Base-by-base conservation (phyloP, 2,329 filamentous ascomycete genomes). In the Plectosphaerella cucumerina region DNA sequence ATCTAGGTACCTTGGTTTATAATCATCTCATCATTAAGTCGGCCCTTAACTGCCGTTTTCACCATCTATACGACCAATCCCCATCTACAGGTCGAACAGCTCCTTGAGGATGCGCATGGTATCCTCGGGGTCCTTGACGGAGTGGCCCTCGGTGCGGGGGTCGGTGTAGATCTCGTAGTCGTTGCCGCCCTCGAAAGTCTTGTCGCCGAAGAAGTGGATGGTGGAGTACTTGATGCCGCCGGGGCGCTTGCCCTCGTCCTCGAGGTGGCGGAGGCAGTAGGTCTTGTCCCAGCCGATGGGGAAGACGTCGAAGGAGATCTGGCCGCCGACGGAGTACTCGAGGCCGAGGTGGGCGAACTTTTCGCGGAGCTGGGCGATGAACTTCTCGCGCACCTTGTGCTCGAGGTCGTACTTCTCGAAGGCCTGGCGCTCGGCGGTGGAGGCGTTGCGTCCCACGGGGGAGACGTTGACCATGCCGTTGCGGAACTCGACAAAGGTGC, bases 301-400 rank as follows among this genome's bases (percentile, higher is more conserved):
- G 81, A 99, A 99, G 63, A 97, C 89, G 67, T 99, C 94, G 70
- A 99, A 99, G 53, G 92, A 97, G 72, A 99, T 97, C 68, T 97
- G 90, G 49, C 94, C 94, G 61, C 94, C 94, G 62, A 99, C 96
- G 56, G 90, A 93, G 78, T 87, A 97, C 81, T 90, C 97, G 62
- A 97, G 77, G 34, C 89, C 90, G 56, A 90, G 76, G 69, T 96
- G 84, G 2, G 84, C 80, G 71, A 99, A 97, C 61, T 86, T 81
- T 72, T 92, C 85, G 72, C 83, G 86, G 64, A 97, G 77, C 56
- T 79, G 81, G 58, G 77, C 80, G 52, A 97, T 87, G 65, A 99
- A 85, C 62, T 79, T 86, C 62, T 82, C 79, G 57, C 94, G 80
- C 53, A 97, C 81, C 61, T 87, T 84, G 69, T 91, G 81, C 65